These are phyloP conservation scores for Gracilaria domingensis DNA, from an alignment of 23 red algal genomes.

Conservation along the genomic window DNA sequence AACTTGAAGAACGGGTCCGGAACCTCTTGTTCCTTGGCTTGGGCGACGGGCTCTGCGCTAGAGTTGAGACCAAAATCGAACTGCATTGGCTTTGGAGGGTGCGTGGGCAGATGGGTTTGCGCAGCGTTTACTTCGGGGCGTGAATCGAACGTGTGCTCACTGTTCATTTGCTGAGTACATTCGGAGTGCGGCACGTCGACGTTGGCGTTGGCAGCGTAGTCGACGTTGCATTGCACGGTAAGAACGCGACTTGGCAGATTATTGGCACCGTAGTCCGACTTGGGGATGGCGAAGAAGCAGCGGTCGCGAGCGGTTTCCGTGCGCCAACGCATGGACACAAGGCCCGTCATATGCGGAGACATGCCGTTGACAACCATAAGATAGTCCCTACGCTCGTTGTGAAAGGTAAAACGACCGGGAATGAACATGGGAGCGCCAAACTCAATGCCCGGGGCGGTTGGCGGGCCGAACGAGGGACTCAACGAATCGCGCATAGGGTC, in stretches of 20 bases:
- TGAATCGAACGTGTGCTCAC: not conserved
- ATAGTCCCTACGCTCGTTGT: constrained; percentile 45
- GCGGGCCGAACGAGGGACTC: not conserved
- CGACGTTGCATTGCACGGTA: constrained; percentile 48
- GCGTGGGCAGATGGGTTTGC: not conserved
- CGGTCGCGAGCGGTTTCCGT: constrained; percentile 32
- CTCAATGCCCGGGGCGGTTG: not conserved
- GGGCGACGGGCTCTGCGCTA: not conserved
- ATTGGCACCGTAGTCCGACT: constrained; percentile 30
- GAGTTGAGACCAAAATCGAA: constrained; percentile 6
- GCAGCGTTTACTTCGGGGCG: not conserved
- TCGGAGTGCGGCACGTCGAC: not conserved
- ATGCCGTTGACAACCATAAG: constrained; percentile 53
- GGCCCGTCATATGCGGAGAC: constrained; percentile 37
- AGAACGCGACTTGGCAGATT: constrained; percentile 51
- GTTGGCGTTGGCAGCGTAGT: constrained; percentile 1
- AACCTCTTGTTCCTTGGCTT: constrained; percentile 2
- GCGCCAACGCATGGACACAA: constrained; percentile 63
- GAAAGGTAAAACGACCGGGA: constrained; percentile 57
- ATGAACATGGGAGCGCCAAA: constrained; percentile 31
- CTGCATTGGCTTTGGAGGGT: not conserved
- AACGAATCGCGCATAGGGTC: not conserved
- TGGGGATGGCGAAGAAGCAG: constrained; percentile 58
- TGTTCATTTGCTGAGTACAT: not conserved
- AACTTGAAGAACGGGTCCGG: constrained; percentile 31